Evolutionary conservation across 2,329 filamentous ascomycete species (phyloP).

Genomic region (Botrytis byssoidea): DNA sequence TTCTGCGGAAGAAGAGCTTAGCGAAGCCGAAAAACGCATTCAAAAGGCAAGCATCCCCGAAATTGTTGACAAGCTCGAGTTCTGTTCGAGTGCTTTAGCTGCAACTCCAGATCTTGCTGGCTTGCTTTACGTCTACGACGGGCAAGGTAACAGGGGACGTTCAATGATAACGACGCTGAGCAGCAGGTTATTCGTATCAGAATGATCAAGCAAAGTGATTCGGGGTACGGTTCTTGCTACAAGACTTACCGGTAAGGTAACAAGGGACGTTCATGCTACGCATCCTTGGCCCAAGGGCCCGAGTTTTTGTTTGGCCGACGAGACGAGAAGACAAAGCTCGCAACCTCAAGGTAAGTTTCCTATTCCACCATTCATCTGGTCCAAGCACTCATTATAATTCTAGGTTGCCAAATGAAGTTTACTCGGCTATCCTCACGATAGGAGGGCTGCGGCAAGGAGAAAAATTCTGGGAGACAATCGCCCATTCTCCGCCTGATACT

Average conservation of each 20-base stretch:
- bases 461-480: not conserved
- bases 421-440: not conserved
- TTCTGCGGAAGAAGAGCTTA: conserved; percentile 44
- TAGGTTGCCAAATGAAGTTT: not conserved
- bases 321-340: not conserved
- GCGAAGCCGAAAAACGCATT: conserved; percentile 46
- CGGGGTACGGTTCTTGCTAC: conserved; percentile 60
- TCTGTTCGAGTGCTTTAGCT: not conserved
- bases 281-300: not conserved
- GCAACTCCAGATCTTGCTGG: not conserved
- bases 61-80: conserved; percentile 31
- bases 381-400: not conserved
- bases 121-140: not conserved
- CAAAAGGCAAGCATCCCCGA: conserved; percentile 42
- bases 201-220: conserved; percentile 67
- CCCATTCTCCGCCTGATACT: conserved; percentile 11
- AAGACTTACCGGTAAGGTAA: not conserved
- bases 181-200: conserved; percentile 92
- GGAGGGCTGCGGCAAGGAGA: not conserved
- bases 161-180: conserved; percentile 97
- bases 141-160: not conserved
- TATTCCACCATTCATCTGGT: not conserved
- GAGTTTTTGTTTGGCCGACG: not conserved
- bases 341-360: not conserved
- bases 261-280: not conserved